These are phyloP conservation scores for Alternaria angustiovoidea DNA, from an alignment of 2,329 filamentous ascomycete genomes.

Conservation along the genomic window DNA sequence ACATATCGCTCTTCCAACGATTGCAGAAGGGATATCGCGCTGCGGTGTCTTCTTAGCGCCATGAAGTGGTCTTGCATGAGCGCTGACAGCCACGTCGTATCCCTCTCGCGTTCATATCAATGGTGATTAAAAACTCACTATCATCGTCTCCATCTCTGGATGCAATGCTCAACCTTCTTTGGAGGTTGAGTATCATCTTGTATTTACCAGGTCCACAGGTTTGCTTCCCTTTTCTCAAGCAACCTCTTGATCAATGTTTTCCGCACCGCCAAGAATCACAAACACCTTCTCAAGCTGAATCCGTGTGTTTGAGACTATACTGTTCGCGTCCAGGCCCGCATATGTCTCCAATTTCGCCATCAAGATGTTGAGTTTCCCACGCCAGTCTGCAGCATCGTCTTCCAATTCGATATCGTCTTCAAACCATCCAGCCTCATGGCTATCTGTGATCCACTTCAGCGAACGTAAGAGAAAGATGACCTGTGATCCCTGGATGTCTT, in stretches of 20 bases:
- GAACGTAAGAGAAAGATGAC: neutral
- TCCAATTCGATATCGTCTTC: neutral
- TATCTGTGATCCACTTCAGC: neutral
- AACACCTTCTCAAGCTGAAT: neutral
- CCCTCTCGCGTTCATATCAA: neutral
- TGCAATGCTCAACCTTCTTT: no score
- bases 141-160: neutral
- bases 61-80: neutral
- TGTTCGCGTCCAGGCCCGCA: neutral
- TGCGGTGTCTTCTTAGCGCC: neutral
- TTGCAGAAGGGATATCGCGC: no score
- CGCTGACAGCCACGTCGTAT: neutral
- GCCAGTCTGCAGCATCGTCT: neutral
- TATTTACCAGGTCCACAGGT: no score
- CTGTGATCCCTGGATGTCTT: neutral
- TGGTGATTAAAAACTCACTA: rapidly evolving
- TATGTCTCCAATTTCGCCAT: neutral
- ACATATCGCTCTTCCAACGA: no score
- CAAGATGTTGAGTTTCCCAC: neutral
- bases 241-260: neutral
- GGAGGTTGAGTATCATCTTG: neutral
- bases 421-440: neutral
- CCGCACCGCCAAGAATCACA: neutral
- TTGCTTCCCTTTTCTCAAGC: neutral
- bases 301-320: neutral